Conservation (phyloP, 2,329 filamentous ascomycete species). For the Penicillium sp. region DNA sequence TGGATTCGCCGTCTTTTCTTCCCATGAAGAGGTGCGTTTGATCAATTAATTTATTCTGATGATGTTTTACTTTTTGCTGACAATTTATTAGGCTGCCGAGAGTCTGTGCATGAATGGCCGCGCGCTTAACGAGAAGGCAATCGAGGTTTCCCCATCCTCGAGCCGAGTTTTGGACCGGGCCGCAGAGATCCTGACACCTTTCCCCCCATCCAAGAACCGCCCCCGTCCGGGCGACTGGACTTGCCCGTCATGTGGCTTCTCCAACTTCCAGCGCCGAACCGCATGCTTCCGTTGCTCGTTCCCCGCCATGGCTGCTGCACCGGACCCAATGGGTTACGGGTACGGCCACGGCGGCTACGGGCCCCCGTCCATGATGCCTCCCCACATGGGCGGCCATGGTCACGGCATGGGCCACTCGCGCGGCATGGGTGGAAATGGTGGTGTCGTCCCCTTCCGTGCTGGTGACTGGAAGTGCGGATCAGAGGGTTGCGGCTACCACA, state of each 20-base stretch:
- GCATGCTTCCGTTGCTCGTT: constrained; percentile 99
- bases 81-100: constrained; percentile 71
- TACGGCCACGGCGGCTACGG: constrained; percentile 51
- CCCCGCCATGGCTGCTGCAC: constrained; percentile 83
- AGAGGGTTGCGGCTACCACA: constrained; percentile 96
- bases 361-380: constrained; percentile 78
- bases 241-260: constrained; percentile 97
- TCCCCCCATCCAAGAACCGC: constrained; percentile 97
- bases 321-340: constrained; percentile 72
- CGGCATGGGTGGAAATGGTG: constrained; percentile 71
- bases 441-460: constrained; percentile 92
- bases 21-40: constrained; percentile 90
- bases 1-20: constrained; percentile 97
- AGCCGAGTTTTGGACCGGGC: constrained; percentile 93
- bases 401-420: constrained; percentile 59
- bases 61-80: constrained; percentile 9
- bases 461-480: constrained; percentile 99
- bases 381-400: constrained; percentile 65
- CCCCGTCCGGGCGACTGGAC: constrained; percentile 98
- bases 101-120: constrained; percentile 99
- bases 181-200: constrained; percentile 92
- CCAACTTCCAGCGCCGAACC: constrained; percentile 97
- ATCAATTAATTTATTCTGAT: not conserved
- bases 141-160: constrained; percentile 97
- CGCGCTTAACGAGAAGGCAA: constrained; percentile 96